Evolutionary conservation across 1,139 yeast species (phyloP), one percentile per base, ranked within the genome.

Genomic region (Pichia inconspicua): DNA sequence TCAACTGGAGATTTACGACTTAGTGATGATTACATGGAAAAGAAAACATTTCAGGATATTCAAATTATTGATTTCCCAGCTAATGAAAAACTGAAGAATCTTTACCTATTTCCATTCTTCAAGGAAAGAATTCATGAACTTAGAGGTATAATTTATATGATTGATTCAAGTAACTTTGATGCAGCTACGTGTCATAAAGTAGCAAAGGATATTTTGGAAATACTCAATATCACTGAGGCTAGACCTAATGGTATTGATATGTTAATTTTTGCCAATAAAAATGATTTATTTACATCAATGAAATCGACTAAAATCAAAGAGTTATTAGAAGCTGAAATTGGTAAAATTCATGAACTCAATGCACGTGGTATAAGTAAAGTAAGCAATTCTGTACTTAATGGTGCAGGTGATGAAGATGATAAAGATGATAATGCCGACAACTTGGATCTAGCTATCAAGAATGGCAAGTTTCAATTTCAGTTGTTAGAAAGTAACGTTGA

Each of bases 21-120:
- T 25, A 34, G 34, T 36, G 55, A 51, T 12, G 53, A 51, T 14
- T 45, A 25, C 15, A 19, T 5, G 22, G 25, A 41, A 11, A 76
- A 77, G 14, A 43, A 48, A 25, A 52, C 54, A 5, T 61, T 42
- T 44, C 60, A 54, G 28, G 50, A 50, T 19, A 73, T 68, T 65
- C 73, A 74, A 55, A 63, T 89, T 42, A 73, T 84, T 45, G 97
- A 90, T 61, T 81, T 82, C 56, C 97, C 97, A 2, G 97, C 97
- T 8, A 92, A 85, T 65, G 69, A 77, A 49, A 89, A 88, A 63
- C 77, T 89, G 56, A 77, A 77, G 52, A 75, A 75, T 45, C 50
- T 66, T 9, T 67, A 73, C 47, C 63, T 78, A 54, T 66, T 67
- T 52, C 72, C 64, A 35, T 61, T 55, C 44, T 51, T 65, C 43